Evolutionary conservation across 495 filamentous ascomycete species (phyloP).

Genomic region (Neurospora sp.): DNA sequence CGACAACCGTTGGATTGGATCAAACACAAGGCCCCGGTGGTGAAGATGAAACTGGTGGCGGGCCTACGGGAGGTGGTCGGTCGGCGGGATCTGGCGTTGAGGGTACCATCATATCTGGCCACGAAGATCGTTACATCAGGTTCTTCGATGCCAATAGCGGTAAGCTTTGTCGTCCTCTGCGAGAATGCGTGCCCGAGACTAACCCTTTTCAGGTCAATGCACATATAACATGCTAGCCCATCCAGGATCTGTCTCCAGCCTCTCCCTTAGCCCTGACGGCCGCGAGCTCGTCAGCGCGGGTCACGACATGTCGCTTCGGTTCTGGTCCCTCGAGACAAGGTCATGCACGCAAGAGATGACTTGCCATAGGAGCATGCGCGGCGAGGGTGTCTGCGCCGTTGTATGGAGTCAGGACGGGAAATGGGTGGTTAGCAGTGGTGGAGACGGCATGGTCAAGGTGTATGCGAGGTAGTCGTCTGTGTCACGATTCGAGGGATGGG

Average conservation of each 20-base stretch:
- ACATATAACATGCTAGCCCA: slow-evolving; percentile 98
- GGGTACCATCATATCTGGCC: slow-evolving; percentile 86
- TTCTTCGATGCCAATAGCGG: slow-evolving; percentile 98
- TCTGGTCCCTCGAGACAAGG: slow-evolving; percentile 96
- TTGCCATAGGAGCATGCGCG: slow-evolving; percentile 80
- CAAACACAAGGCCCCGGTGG: slow-evolving; percentile 44
- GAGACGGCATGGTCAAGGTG: slow-evolving; percentile 96
- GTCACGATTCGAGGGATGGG: not conserved
- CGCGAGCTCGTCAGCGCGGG: slow-evolving; percentile 91
- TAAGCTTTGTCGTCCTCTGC: slow-evolving; percentile 38
- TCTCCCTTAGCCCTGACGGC: slow-evolving; percentile 85
- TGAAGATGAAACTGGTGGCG: slow-evolving; percentile 45
- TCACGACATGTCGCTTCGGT: slow-evolving; percentile 86
- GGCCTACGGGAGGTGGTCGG: slow-evolving; percentile 68
- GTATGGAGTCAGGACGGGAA: slow-evolving; percentile 90
- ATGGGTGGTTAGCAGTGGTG: slow-evolving; percentile 89
- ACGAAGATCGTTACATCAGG: slow-evolving; percentile 89
- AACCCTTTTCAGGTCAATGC: slow-evolving; percentile 70
- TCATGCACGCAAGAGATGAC: slow-evolving; percentile 91
- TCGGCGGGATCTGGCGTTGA: slow-evolving; percentile 62
- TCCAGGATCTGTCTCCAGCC: slow-evolving; percentile 78
- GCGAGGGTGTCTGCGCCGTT: slow-evolving; percentile 86
- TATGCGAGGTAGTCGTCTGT: slow-evolving; percentile 46
- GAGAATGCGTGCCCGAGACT: slow-evolving; percentile 7
- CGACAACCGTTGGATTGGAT: slow-evolving; percentile 72